Base-by-base conservation (phyloP, 2,329 filamentous ascomycete species). In the Fusarium sp. region DNA sequence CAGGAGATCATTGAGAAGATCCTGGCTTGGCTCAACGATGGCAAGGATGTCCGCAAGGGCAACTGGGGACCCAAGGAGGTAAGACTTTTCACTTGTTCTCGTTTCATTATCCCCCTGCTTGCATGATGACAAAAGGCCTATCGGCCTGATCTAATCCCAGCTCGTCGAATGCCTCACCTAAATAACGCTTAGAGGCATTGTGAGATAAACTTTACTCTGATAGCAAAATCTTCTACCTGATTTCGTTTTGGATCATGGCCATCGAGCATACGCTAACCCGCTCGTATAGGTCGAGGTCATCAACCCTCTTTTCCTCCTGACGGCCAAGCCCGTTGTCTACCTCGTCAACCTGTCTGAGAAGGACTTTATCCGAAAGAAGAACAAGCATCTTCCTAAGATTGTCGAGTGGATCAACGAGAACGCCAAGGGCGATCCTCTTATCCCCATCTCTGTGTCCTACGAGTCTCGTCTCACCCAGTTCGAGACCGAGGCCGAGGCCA, bases 111-210 rank as follows among this genome's bases (percentile, higher is more conserved):
- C 71, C 42, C 59, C 65, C 27, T 66, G 74, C 77, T 79, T 91
- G 87, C 80, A 92, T 98, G 97, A 98, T 98, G 97, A 98, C 92
- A 93, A 97, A 98, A 93, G 97, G 95, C 94, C 92, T 90, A 88
- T 88, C 86, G 90, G 94, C 95, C 95, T 93, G 93, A 95, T 89
- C 88, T 93, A 95, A 97, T 94, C 97, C 97, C 97, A 99, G 97
- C 97, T 99, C 97, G 93, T 98, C 93, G 96, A 98, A 92, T 91
- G 90, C 91, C 93, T 94, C 91, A 89, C 86, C 83, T 86, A 85
- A 86, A 86, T 85, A 91, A 94, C 91, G 90, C 89, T 81, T 93
- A 94, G 93, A 89, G 77, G 88, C 89, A 90, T 91, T 82, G 86
- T 98, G 96, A 97, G 95, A 98, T 93, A 89, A 94, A 88, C 86